Base-by-base conservation (phyloP, 2,329 filamentous ascomycete species). In the Fusarium verticillioides region DNA sequence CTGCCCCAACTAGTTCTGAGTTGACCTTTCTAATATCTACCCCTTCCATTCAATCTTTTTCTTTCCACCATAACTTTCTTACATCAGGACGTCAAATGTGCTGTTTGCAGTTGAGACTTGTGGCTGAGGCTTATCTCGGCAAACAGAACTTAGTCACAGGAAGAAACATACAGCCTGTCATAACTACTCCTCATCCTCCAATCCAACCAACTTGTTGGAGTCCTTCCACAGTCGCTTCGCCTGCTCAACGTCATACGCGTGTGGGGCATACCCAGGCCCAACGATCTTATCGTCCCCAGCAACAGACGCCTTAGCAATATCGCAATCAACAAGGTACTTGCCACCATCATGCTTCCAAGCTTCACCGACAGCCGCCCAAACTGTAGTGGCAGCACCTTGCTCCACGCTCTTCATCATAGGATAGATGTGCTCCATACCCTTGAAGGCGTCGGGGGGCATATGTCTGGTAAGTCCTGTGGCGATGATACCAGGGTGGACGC, bases 401-500 rank as follows among this genome's bases (percentile, higher is more conserved):
- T 42, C 28, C 0, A 28, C 8, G 2, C 16, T 60, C 28, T 63
- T 60, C 36, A 63, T 60, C 28, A 30, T 4, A 1, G 43, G 54
- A 10, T 12, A 26, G 6, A 59, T 6, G 0, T 40, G 23, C 4
- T 60, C 60, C 60, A 63, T 63, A 0, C 54, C 60, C 1, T 49
- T 3, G 9, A 60, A 60, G 1, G 36, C 60, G 4, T 49, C 37
- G 2, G 56, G 56, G 0, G 44, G n/a, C 32, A 71, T 42, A 7
- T 63, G 57, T 15, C 40, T 56, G 0, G 23, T 28, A 2, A 75
- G 39, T 1, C 28, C 46, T 4, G 66, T 71, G 1, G n/a, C 0
- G 5, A 70, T 6, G 1, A 49, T 1, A 2, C 73, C 75, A 3
- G 73, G 73, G 16, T 76, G 73, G 3, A 77, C 13, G 26, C 71